These are phyloP conservation scores for Conringia planisiliqua DNA, from an alignment of 345 rosid genomes.

Conservation along the genomic window DNA sequence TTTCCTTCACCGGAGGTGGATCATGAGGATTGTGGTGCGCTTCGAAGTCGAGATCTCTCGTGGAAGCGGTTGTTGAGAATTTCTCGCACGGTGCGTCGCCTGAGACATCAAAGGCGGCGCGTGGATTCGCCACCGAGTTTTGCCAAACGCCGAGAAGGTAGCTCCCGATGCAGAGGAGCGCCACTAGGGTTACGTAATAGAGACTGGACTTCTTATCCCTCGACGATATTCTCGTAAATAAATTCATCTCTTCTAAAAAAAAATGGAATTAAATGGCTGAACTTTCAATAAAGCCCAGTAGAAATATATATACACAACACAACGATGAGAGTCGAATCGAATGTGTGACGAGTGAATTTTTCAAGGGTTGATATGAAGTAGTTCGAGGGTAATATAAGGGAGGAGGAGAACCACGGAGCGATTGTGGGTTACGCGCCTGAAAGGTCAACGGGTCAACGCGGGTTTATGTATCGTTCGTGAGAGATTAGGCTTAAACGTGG, in stretches of 20 bases:
- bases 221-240: constrained; percentile 24
- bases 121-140: constrained; percentile 25
- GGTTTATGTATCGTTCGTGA: constrained; percentile 15
- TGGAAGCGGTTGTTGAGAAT: not conserved
- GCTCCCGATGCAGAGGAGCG: constrained; percentile 49
- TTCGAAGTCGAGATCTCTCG: constrained; percentile 53
- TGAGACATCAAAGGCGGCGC: constrained; percentile 20
- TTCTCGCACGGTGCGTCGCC: constrained; percentile 2
- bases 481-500: constrained; percentile 28
- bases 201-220: constrained; percentile 48
- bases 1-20: constrained; percentile 40
- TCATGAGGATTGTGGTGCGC: constrained; percentile 55
- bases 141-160: constrained; percentile 59
- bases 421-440: constrained; percentile 9
- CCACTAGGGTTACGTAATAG: constrained; percentile 35
- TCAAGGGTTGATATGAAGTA: constrained; percentile 31
- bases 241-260: constrained; percentile 17
- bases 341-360: constrained; percentile 29
- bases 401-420: not conserved
- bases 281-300: not conserved
- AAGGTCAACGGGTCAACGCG: constrained; percentile 11
- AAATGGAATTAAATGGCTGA: not conserved
- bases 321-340: constrained; percentile 7
- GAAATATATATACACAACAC: not conserved
- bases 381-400: constrained; percentile 18